Percentiles rank a stretch among this genome's conserved stretches.
These are phyloP conservation scores for Xylaria sp. DNA, from an alignment of 2,329 filamentous ascomycete genomes.

Conservation along the genomic window DNA sequence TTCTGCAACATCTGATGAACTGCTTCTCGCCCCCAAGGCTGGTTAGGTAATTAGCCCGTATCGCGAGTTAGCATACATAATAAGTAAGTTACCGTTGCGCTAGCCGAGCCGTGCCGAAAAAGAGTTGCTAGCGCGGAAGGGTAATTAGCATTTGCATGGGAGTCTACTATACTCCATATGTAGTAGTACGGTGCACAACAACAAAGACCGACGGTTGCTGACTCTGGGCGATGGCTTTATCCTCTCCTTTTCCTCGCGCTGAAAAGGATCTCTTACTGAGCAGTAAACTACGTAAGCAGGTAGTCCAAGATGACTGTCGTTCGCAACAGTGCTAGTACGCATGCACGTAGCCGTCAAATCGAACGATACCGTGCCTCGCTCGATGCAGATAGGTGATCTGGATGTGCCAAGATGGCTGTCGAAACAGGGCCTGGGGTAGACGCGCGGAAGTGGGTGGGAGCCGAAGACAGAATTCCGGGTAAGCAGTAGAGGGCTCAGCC, in stretches of 20 bases:
- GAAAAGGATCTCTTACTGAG: no score
- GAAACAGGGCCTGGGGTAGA: conserved; percentile 17
- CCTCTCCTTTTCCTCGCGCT: not conserved
- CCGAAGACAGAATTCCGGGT: conserved; percentile 13
- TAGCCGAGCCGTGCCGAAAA: conserved; percentile 11
- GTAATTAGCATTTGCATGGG: not conserved
- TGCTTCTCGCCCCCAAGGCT: not conserved
- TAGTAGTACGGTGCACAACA: no score
- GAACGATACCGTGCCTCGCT: conserved; percentile 8
- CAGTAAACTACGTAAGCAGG: no score
- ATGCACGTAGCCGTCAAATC: conserved; percentile 8
- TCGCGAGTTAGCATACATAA: not conserved
- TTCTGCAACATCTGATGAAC: conserved; percentile 14
- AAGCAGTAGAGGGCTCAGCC: not conserved
- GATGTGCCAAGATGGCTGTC: not conserved
- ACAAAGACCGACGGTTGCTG: not conserved
- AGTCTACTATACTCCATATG: not conserved
- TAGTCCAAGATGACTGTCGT: not conserved
- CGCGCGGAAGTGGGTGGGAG: conserved; percentile 22
- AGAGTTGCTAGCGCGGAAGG: not conserved
- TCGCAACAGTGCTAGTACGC: not conserved
- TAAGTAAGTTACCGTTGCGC: conserved; percentile 5
- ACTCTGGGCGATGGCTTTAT: not conserved
- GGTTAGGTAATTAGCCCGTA: conserved; percentile 2
- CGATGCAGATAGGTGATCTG: not conserved